These are phyloP conservation scores for Leonotis leonurus DNA, from an alignment of 257 asterid genomes.

Conservation along the genomic window DNA sequence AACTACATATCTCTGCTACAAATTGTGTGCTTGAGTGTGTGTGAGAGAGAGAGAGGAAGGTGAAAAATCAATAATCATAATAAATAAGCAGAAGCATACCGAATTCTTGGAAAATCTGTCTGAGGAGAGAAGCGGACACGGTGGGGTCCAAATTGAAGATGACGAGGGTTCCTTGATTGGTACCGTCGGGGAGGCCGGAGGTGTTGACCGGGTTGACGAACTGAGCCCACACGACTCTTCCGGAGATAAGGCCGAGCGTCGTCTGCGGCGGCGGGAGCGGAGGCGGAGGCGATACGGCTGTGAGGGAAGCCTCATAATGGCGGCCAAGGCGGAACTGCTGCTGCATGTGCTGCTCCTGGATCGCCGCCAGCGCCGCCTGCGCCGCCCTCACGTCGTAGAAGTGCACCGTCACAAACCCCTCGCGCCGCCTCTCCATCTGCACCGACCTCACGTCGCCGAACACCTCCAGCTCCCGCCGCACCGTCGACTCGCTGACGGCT, in stretches of 20 bases:
- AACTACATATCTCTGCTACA: too few relatives aligned
- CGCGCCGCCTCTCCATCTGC: constrained; percentile 81
- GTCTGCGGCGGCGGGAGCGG: constrained; percentile 46
- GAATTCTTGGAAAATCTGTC: constrained; percentile 42
- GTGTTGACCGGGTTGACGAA: constrained; percentile 48
- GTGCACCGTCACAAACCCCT: constrained; percentile 83
- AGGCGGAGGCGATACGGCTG: constrained; percentile 20
- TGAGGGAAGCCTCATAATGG: constrained; percentile 49
- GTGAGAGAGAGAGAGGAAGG: background rate
- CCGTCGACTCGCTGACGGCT: constrained; percentile 63
- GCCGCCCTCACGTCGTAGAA: constrained; percentile 87
- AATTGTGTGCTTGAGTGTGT: background rate
- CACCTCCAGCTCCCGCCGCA: constrained; percentile 70
- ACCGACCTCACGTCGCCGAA: constrained; percentile 98
- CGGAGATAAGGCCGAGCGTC: constrained; percentile 65
- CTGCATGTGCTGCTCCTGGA: constrained; percentile 92
- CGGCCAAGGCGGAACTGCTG: constrained; percentile 78
- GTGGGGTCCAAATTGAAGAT: constrained; percentile 56
- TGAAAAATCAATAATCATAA: background rate
- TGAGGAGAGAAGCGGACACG: constrained; percentile 37
- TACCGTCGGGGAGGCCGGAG: constrained; percentile 55
- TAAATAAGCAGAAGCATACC: constrained; percentile 52
- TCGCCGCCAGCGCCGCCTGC: constrained; percentile 56
- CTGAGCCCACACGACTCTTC: constrained; percentile 93
- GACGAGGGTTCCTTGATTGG: constrained; percentile 85